Conservation (phyloP, 768 basidiomycete genomes). For the Phlebiopsis gigantea region DNA sequence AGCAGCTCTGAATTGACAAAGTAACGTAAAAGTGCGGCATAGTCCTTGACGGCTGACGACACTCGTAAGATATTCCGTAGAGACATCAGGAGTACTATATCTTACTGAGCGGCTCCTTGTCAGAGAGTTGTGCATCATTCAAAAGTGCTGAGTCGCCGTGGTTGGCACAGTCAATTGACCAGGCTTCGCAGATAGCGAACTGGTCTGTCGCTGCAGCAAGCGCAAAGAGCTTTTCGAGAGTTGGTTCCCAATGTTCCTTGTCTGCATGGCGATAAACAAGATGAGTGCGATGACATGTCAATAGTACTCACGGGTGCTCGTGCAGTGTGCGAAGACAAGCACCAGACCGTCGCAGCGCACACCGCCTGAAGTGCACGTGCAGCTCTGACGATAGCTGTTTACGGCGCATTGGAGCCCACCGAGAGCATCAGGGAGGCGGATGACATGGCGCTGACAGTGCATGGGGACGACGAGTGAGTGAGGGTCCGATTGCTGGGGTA, state of each 20-base stretch:
- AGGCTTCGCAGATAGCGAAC: not conserved
- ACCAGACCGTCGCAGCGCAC: not conserved
- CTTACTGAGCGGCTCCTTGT: not conserved
- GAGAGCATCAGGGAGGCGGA: not conserved
- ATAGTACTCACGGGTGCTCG: not conserved
- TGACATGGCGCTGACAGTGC: not conserved
- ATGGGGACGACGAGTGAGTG: no score
- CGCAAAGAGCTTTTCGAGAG: not conserved
- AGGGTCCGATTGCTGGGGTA: no score
- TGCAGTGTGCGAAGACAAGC: not conserved
- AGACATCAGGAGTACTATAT: no score
- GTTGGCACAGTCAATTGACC: not conserved
- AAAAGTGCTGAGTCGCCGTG: not conserved
- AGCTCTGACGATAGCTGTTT: not conserved
- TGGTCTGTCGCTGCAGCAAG: not conserved
- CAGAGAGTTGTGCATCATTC: not conserved
- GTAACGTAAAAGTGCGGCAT: not conserved
- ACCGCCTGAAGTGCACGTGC: not conserved
- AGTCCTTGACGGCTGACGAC: not conserved
- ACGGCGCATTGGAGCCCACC: not conserved
- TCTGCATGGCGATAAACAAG: not conserved
- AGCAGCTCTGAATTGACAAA: not conserved
- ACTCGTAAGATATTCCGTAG: no score
- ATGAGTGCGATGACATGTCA: no score
- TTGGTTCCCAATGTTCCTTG: not conserved